Percentiles rank a stretch among this genome's conserved stretches.
Conservation (phyloP, 768 basidiomycete species). For the Auricularia sp. region DNA sequence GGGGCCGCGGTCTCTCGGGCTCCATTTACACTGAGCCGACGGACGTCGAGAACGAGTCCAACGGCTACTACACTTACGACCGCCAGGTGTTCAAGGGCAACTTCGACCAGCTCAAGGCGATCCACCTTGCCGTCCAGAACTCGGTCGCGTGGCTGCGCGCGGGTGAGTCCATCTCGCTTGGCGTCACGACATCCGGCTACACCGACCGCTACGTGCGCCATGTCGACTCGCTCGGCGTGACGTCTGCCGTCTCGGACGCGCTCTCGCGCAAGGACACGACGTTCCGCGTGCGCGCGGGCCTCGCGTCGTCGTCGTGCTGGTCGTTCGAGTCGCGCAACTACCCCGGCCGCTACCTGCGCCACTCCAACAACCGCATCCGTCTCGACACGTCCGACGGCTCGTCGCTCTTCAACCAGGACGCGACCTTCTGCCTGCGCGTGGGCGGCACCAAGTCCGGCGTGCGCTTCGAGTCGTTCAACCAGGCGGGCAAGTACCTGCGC, state of each 20-base stretch:
- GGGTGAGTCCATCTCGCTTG: background rate
- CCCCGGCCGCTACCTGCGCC: background rate
- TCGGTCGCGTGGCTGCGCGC: background rate
- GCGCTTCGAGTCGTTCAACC: background rate
- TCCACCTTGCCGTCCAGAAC: background rate
- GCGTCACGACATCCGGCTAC: background rate
- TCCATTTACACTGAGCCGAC: background rate
- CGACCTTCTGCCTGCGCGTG: background rate
- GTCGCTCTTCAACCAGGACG: background rate
- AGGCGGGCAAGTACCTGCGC: background rate
- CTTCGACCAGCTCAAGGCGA: conserved; percentile 1
- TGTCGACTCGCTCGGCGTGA: background rate
- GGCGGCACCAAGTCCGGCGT: background rate
- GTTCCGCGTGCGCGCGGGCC: background rate
- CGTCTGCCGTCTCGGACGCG: background rate
- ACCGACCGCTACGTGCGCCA: background rate
- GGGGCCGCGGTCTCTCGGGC: background rate
- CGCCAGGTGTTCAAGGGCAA: background rate
- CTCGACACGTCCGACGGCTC: background rate
- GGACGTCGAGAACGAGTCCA: background rate
- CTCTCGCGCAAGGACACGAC: background rate
- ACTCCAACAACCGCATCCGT: background rate
- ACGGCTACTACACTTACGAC: background rate
- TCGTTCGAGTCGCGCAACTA: conserved; percentile 1
- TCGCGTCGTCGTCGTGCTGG: background rate